Evolutionary conservation across 306 rosid genomes (phyloP).

Genomic region (Prunus fruticosa): DNA sequence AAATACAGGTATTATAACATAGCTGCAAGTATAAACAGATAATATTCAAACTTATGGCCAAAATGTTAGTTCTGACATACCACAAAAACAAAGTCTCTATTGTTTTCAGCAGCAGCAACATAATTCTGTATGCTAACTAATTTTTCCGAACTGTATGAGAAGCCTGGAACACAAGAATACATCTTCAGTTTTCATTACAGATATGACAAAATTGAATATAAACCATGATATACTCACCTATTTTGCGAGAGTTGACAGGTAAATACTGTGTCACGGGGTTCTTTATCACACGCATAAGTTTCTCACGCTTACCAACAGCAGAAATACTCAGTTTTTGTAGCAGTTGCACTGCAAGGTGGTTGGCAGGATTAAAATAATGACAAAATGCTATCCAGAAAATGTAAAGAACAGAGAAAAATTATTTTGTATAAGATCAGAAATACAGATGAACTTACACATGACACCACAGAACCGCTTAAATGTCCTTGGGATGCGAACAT

Average conservation of each 20-base stretch:
- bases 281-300: conserved; percentile 69
- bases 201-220: not conserved
- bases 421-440: not conserved
- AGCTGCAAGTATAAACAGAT: not conserved
- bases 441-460: conserved; percentile 62
- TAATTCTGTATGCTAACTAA: conserved; percentile 53
- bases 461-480: conserved; percentile 79
- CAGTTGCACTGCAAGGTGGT: conserved; percentile 61
- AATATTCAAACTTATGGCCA: not conserved
- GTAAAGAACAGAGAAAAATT: not conserved
- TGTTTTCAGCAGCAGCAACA: conserved; percentile 25
- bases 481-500: conserved; percentile 86
- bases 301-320: conserved; percentile 74
- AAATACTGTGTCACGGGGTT: conserved; percentile 80
- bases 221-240: conserved; percentile 42
- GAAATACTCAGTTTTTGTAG: conserved; percentile 79
- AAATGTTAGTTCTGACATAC: conserved; percentile 31
- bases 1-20: conserved; percentile 5
- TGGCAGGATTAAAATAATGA: conserved; percentile 15
- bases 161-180: conserved; percentile 36
- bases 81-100: conserved; percentile 72
- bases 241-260: conserved; percentile 63
- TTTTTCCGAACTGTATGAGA: conserved; percentile 71
- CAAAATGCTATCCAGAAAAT: not conserved
- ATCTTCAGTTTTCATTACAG: not conserved